Conservation (phyloP, 2,329 filamentous ascomycete species). For the Phyllosticta citrichinensis region DNA sequence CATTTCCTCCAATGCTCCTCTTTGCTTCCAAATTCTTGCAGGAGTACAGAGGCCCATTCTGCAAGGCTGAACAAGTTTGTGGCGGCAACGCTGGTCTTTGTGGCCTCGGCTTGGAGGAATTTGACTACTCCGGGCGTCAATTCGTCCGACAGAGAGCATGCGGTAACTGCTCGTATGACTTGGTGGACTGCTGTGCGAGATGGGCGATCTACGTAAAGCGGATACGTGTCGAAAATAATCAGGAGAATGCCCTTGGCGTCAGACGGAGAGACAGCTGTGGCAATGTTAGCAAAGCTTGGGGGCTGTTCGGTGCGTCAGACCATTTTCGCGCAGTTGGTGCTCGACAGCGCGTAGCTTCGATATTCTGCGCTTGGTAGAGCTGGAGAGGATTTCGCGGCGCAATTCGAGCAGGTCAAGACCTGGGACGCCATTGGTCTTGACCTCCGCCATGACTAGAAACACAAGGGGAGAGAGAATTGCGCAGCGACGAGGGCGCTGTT, state of each 20-base stretch:
- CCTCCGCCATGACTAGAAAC: constrained; percentile 22
- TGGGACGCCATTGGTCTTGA: constrained; percentile 23
- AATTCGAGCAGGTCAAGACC: constrained; percentile 25
- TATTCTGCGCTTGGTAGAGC: constrained; percentile 39
- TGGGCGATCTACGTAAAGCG: constrained; percentile 73
- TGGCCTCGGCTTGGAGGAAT: constrained; percentile 59
- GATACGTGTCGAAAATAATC: constrained; percentile 77
- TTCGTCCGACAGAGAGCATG: constrained; percentile 45
- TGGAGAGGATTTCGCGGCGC: constrained; percentile 34
- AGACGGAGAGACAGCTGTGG: constrained; percentile 29
- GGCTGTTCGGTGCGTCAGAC: constrained; percentile 36
- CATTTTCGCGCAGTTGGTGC: constrained; percentile 32
- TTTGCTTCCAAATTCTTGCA: constrained; percentile 57
- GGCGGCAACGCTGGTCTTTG: constrained; percentile 67
- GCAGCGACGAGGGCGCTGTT: constrained; percentile 1
- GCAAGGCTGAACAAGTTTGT: constrained; percentile 78
- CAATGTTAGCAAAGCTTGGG: neutral
- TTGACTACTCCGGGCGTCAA: constrained; percentile 55
- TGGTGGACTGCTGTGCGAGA: constrained; percentile 75
- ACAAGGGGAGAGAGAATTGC: neutral
- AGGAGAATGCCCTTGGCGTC: constrained; percentile 49
- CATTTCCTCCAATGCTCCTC: constrained; percentile 53
- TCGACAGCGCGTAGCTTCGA: constrained; percentile 35
- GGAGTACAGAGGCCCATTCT: constrained; percentile 77
- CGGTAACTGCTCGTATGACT: constrained; percentile 63